These are phyloP conservation scores for Sugiyamaella qingdaonensis DNA, from an alignment of 805 yeast genomes.

Conservation along the genomic window DNA sequence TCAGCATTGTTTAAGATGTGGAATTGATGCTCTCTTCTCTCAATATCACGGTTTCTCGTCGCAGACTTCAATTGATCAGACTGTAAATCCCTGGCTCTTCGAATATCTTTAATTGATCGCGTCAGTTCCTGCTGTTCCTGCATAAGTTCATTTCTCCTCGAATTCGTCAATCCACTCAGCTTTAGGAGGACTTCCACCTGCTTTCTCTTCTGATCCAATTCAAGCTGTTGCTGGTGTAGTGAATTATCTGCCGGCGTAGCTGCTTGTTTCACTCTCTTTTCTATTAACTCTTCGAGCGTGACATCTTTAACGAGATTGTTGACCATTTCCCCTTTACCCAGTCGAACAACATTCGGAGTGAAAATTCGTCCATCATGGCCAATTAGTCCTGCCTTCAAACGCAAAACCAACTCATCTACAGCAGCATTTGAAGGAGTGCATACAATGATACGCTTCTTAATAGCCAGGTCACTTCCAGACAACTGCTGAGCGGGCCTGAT, in stretches of 20 bases:
- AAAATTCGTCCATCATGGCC: slow-evolving; percentile 40
- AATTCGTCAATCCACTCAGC: slow-evolving; percentile 29
- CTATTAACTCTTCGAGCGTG: slow-evolving; percentile 83
- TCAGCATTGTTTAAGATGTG: slow-evolving; percentile 70
- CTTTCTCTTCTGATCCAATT: slow-evolving; percentile 56
- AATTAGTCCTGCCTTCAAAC: slow-evolving; percentile 69
- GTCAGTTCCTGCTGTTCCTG: slow-evolving; percentile 46
- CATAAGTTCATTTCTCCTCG: slow-evolving; percentile 29
- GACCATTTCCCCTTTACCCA: slow-evolving; percentile 87
- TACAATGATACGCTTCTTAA: slow-evolving; percentile 60
- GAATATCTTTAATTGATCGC: slow-evolving; percentile 60
- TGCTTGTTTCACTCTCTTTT: slow-evolving; percentile 44
- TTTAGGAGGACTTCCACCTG: slow-evolving; percentile 34
- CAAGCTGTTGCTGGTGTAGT: slow-evolving; percentile 48
- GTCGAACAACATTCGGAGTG: slow-evolving; percentile 69
- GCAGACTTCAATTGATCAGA: slow-evolving; percentile 69
- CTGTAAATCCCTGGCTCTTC: slow-evolving; percentile 69
- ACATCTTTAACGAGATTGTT: slow-evolving; percentile 76
- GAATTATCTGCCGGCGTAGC: slow-evolving; percentile 35
- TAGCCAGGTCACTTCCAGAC: slow-evolving; percentile 13
- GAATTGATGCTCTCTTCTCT: slow-evolving; percentile 69
- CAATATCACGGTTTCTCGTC: slow-evolving; percentile 70
- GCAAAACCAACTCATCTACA: slow-evolving; percentile 86
- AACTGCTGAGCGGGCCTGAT: not conserved
- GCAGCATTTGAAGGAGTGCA: slow-evolving; percentile 99